phyloP scores from a whole-genome alignment of 805 yeast genomes.

The Ogataea siamensis region DNA sequence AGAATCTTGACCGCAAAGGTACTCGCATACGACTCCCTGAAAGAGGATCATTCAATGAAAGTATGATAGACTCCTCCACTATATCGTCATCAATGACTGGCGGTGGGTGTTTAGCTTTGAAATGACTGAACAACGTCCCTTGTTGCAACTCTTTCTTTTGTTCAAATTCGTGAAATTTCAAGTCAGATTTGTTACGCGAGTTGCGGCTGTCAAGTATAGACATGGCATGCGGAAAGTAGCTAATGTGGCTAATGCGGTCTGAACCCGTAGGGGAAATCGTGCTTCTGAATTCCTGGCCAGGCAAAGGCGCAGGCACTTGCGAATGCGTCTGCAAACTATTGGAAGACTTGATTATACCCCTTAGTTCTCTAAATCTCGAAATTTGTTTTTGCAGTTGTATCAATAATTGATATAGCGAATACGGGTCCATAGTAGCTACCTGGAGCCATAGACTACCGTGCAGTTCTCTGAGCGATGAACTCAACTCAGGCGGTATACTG shows the following conservation, averaged over 20 bases:
- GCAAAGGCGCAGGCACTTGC: too few relatives aligned
- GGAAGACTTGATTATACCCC: constrained; percentile 3
- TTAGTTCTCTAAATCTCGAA: constrained; percentile 6
- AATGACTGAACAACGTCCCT: background rate
- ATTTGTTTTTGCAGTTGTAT: constrained; percentile 15
- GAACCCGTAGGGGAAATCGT: too few relatives aligned
- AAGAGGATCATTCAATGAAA: constrained; percentile 35
- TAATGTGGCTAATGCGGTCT: too few relatives aligned
- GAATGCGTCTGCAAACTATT: background rate
- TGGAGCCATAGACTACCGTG: constrained; percentile 14
- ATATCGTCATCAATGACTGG: constrained; percentile 28
- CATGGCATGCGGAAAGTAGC: background rate
- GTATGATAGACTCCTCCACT: constrained; percentile 27
- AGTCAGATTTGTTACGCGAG: too few relatives aligned
- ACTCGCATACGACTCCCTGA: constrained; percentile 30
- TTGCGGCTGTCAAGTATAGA: background rate
- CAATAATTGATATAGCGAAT: constrained; percentile 11
- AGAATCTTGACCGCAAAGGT: constrained; percentile 32
- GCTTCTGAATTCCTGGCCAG: too few relatives aligned
- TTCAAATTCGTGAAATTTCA: background rate
- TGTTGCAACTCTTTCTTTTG: background rate
- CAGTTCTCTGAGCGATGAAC: constrained; percentile 7
- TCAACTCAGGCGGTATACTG: constrained; percentile 11
- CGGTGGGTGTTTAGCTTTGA: background rate
- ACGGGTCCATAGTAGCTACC: constrained; percentile 12